A percentile compares a stretch with the other conserved stretches of the same genome.
phyloP scores from a whole-genome alignment of 2,329 filamentous ascomycete species.

The Fonsecaea multimorphosa region DNA sequence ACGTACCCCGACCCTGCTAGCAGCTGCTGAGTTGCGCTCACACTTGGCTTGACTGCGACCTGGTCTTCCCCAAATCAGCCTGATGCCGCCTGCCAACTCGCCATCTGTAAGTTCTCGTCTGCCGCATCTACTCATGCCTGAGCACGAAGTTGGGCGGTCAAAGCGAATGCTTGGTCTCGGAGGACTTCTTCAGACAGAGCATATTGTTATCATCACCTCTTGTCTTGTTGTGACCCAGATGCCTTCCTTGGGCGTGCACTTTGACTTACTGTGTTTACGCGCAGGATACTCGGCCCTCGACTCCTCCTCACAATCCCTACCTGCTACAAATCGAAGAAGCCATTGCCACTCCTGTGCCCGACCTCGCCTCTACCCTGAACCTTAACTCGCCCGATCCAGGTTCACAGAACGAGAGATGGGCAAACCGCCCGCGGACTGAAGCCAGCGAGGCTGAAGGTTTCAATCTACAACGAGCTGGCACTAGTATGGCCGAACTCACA shows the following conservation, averaged over 20 bases:
- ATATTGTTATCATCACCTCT: not conserved
- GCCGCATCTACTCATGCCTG: not conserved
- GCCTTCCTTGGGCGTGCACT: slow-evolving; percentile 14
- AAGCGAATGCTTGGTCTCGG: not conserved
- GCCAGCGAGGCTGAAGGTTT: not conserved
- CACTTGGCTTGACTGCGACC: not conserved
- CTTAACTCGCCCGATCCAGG: slow-evolving; percentile 9
- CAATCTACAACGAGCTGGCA: not conserved
- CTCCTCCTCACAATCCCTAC: slow-evolving; percentile 47
- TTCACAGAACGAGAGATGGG: slow-evolving; percentile 10
- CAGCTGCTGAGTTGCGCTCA: slow-evolving; percentile 3
- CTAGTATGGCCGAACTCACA: not conserved
- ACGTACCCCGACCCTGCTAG: not conserved
- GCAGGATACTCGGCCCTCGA: slow-evolving; percentile 41
- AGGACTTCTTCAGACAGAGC: not conserved
- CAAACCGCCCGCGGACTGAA: slow-evolving; percentile 2
- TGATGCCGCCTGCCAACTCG: slow-evolving; percentile 53
- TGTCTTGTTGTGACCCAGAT: not conserved
- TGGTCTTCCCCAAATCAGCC: not conserved
- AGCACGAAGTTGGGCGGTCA: not conserved
- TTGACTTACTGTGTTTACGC: slow-evolving; percentile 31
- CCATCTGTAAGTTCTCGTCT: slow-evolving; percentile 47
- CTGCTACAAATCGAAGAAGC: slow-evolving; percentile 53
- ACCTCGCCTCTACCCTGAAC: slow-evolving; percentile 57
- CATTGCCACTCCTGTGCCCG: slow-evolving; percentile 57